Percentiles rank a stretch among this genome's conserved stretches.
phyloP scores from a whole-genome alignment of 2,329 filamentous ascomycete genomes.

The Penicillium sp. region DNA sequence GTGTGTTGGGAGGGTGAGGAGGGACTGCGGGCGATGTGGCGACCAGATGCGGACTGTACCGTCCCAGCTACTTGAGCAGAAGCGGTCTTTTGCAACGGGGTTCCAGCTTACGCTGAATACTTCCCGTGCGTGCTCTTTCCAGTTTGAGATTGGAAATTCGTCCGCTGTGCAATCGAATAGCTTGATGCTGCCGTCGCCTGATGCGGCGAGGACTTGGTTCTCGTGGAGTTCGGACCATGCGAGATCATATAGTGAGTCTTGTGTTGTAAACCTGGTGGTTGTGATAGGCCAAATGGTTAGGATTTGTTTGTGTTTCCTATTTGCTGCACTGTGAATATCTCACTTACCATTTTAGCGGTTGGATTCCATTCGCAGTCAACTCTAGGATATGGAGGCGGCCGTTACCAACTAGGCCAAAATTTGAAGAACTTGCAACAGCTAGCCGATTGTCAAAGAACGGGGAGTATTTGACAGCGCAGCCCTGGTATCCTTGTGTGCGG shows the following conservation, averaged over 20 bases:
- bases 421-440: slow-evolving; percentile 84
- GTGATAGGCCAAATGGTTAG: slow-evolving; percentile 1
- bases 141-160: slow-evolving; percentile 85
- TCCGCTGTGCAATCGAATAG: slow-evolving; percentile 81
- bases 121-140: slow-evolving; percentile 90
- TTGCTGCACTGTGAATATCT: background rate
- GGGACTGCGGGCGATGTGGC: slow-evolving; percentile 68
- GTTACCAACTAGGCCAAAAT: slow-evolving; percentile 97
- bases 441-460: slow-evolving; percentile 96
- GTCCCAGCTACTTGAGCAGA: slow-evolving; percentile 92
- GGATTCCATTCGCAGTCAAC: slow-evolving; percentile 77
- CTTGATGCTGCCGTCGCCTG: slow-evolving; percentile 91
- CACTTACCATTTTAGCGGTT: slow-evolving; percentile 73
- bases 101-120: slow-evolving; percentile 94
- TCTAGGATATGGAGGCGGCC: slow-evolving; percentile 82
- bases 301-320: background rate
- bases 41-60: slow-evolving; percentile 96
- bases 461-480: slow-evolving; percentile 96
- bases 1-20: slow-evolving; percentile 85
- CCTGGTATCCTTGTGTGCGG: slow-evolving; percentile 89
- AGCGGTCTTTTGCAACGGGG: slow-evolving; percentile 82
- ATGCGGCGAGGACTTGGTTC: slow-evolving; percentile 84
- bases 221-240: slow-evolving; percentile 96
- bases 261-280: slow-evolving; percentile 76
- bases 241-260: slow-evolving; percentile 93